Conservation (phyloP, 768 basidiomycete genomes). For the Wakefieldia striispora region DNA sequence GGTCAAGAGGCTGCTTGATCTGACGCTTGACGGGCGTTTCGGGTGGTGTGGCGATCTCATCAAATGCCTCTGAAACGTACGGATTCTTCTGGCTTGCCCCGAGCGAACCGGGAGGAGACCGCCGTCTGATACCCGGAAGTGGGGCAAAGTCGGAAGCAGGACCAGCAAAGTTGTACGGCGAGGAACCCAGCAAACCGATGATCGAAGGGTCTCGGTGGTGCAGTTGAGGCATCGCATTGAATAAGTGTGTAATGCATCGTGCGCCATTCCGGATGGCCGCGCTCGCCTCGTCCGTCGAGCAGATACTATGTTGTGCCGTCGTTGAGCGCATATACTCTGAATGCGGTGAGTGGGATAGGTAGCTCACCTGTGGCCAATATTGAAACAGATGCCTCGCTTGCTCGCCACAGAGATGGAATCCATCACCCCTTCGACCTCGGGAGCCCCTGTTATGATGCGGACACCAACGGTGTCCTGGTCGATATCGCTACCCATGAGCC, state of each 20-base stretch:
- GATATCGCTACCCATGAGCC: conserved; percentile 49
- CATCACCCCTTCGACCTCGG: conserved; percentile 84
- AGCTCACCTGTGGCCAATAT: conserved; percentile 83
- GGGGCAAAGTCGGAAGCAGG: conserved; percentile 34
- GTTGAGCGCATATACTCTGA: conserved; percentile 1
- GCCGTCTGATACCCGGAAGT: conserved; percentile 14
- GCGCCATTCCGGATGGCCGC: conserved; percentile 71
- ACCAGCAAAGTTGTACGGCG: conserved; percentile 53
- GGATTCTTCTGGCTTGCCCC: conserved; percentile 15
- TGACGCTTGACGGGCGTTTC: conserved; percentile 41
- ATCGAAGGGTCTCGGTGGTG: conserved; percentile 92
- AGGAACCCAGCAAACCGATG: conserved; percentile 82
- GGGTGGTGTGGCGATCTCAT: conserved; percentile 56
- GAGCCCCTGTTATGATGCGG: conserved; percentile 82
- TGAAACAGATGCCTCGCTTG: conserved; percentile 69
- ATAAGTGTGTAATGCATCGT: conserved; percentile 86
- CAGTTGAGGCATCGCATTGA: conserved; percentile 90
- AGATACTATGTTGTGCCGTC: conserved; percentile 46
- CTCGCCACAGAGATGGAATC: conserved; percentile 57
- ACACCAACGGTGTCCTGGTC: conserved; percentile 46
- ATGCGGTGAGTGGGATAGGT: no score
- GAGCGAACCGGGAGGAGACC: conserved; percentile 2
- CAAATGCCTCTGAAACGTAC: conserved; percentile 59
- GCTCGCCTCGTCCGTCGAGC: conserved; percentile 70
- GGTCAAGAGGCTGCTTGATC: conserved; percentile 31